Evolutionary conservation across 768 basidiomycete species (phyloP).

Genomic region (Pulveroboletus frians): DNA sequence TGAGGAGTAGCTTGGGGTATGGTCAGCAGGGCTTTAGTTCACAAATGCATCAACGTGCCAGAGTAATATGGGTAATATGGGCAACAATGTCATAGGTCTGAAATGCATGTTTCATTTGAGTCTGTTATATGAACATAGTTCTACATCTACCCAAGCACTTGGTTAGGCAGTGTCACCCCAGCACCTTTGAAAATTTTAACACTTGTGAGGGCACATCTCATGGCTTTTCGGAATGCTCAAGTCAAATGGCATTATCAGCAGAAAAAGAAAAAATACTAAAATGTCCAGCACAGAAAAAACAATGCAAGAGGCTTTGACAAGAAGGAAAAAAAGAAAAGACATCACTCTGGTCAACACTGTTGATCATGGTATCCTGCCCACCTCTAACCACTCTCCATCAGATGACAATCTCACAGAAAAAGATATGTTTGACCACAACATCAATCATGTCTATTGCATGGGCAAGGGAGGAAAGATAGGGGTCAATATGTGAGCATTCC

Average conservation of each 20-base stretch:
- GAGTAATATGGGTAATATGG: no score
- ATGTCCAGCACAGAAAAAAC: not conserved
- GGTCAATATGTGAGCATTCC: not conserved
- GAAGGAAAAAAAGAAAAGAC: no score
- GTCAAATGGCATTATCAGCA: not conserved
- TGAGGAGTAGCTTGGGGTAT: constrained; percentile 38
- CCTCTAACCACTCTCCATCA: constrained; percentile 8
- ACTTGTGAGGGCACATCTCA: no score
- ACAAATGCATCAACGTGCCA: no score
- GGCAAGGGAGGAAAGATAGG: not conserved
- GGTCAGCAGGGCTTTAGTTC: no score
- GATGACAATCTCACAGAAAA: not conserved
- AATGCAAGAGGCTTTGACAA: not conserved
- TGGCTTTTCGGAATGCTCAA: no score
- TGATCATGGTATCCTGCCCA: constrained; percentile 15
- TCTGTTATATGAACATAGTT: no score
- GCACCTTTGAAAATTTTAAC: no score
- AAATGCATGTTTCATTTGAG: no score
- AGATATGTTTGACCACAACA: constrained; percentile 92
- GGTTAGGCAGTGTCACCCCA: no score
- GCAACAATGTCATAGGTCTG: no score
- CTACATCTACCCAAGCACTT: no score
- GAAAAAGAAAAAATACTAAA: not conserved
- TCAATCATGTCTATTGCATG: constrained; percentile 76
- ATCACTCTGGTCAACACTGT: not conserved